A percentile compares a stretch with the other conserved stretches of the same genome.
Evolutionary conservation across 2,329 filamentous ascomycete genomes (phyloP).

Genomic region (Rasamsonia emersonii): DNA sequence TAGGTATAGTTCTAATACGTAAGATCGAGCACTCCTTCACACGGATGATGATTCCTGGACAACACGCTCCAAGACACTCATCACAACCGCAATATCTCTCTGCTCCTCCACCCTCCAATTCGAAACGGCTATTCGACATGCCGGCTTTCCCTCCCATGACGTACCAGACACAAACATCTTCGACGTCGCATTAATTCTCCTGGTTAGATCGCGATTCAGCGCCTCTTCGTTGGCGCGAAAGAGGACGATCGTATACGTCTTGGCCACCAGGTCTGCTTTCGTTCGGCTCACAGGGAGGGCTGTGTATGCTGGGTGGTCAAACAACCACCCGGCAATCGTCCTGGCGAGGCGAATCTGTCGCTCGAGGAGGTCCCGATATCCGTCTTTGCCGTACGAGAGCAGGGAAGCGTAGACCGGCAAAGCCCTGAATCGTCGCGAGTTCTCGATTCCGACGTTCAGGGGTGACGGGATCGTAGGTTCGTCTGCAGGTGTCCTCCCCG

Average conservation of each 20-base stretch:
- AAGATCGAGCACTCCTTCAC: too few species aligned
- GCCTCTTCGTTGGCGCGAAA: slow-evolving; percentile 61
- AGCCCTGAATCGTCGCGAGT: slow-evolving; percentile 82
- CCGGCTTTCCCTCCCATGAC: slow-evolving; percentile 62
- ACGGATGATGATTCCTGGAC: too few species aligned
- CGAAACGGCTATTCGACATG: slow-evolving; percentile 74
- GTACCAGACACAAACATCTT: slow-evolving; percentile 80
- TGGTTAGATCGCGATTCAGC: slow-evolving; percentile 59
- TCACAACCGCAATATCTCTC: slow-evolving; percentile 58
- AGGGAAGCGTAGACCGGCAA: slow-evolving; percentile 82
- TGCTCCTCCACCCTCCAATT: slow-evolving; percentile 72
- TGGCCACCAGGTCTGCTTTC: slow-evolving; percentile 38
- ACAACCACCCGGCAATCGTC: slow-evolving; percentile 55
- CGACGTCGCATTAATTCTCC: slow-evolving; percentile 62
- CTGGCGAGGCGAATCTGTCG: slow-evolving; percentile 66
- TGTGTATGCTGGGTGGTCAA: slow-evolving; percentile 54
- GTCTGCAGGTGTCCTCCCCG: slow-evolving; percentile 16
- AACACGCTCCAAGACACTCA: slow-evolving; percentile 50
- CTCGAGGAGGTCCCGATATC: slow-evolving; percentile 60
- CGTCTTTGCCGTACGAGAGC: slow-evolving; percentile 61
- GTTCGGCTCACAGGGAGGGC: slow-evolving; percentile 47
- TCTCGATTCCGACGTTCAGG: slow-evolving; percentile 79
- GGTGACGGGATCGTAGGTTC: slow-evolving; percentile 59
- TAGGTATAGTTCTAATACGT: too few species aligned
- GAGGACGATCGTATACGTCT: slow-evolving; percentile 63